A percentile compares a stretch with the other conserved stretches of the same genome.
Evolutionary conservation across 192 early-diverging fungal genomes (phyloP).

Genomic region (Podila horticola): DNA sequence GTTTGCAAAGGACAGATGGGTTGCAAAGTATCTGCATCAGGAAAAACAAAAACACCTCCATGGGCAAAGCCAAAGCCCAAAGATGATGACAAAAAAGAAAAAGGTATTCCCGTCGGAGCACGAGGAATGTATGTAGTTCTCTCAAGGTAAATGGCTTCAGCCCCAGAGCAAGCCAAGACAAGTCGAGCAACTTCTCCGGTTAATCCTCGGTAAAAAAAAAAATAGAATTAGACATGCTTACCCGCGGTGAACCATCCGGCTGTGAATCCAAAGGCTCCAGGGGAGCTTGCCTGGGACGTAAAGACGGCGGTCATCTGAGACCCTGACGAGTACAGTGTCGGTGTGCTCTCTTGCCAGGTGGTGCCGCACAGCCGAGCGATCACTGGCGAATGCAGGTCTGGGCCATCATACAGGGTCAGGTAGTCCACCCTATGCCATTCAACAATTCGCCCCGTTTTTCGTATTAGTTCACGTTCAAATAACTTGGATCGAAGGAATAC

Average conservation of each 20-base stretch:
- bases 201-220: background rate
- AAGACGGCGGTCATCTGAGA: conserved; percentile 33
- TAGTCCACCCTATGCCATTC: conserved; percentile 25
- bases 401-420: conserved; percentile 46
- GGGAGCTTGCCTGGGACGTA: conserved; percentile 10
- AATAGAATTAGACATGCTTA: conserved; percentile 22
- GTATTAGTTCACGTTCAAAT: background rate
- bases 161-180: too few species aligned
- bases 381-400: conserved; percentile 24
- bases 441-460: too few species aligned
- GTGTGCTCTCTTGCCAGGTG: conserved; percentile 10
- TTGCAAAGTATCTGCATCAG: too few species aligned
- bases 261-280: conserved; percentile 17
- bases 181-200: background rate
- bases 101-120: too few species aligned
- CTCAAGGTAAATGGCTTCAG: too few species aligned
- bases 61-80: too few species aligned
- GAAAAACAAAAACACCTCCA: too few species aligned
- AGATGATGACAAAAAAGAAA: too few species aligned
- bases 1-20: too few species aligned
- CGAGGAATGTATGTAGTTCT: too few species aligned
- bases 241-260: conserved; percentile 19
- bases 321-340: conserved; percentile 26
- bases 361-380: conserved; percentile 40
- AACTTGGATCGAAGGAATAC: background rate